Base-by-base conservation (phyloP, 2,329 filamentous ascomycete species). In the Aspergillus vadensis region DNA sequence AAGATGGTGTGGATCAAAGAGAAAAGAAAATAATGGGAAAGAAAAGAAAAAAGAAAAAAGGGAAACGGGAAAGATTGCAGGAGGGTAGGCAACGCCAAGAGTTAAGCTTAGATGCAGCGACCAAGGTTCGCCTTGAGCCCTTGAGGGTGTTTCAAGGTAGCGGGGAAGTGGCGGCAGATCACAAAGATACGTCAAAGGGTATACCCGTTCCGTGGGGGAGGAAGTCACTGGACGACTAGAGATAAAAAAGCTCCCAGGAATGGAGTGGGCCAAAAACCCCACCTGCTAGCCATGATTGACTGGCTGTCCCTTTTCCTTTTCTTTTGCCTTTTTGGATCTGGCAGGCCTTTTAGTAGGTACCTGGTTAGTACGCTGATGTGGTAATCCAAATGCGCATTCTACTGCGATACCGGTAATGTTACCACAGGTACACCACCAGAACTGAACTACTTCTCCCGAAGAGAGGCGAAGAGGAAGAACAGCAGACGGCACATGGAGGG, bases 141-240 rank as follows among this genome's bases (percentile, higher is more conserved):
- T 63, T 63, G 44, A 61, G 56, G 47, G 58, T 69, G 70, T 72
- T 73, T 72, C 71, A 72, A 68, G 65, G 69, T 65, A 69, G 72
- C 71, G 72, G 72, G 72, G 71, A 70, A 68, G 61, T 61, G 61
- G 62, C 54, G 61, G 62, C 54, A 63, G 69, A 69, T 72, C 67
- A 67, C 65, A 71, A 62, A 66, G 63, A 66, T 69, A 70, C 67
- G 68, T 72, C 70, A 72, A 72, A 70, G 71, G 69, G 66, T 69
- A 69, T 69, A 71, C 68, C 70, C 69, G 67, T 67, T 66, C 64
- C 67, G 68, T 68, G 65, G 66, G 67, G 67, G 64, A 59, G 52
- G 36, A 49, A 48, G 41, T 63, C 58, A 51, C 54, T 58, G 43
- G 23, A 59, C 55, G 55, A 60, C 55, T 63, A 52, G 39, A 58